Conservation (phyloP, 306 rosid species). For the Glycyrrhiza uralensis region DNA sequence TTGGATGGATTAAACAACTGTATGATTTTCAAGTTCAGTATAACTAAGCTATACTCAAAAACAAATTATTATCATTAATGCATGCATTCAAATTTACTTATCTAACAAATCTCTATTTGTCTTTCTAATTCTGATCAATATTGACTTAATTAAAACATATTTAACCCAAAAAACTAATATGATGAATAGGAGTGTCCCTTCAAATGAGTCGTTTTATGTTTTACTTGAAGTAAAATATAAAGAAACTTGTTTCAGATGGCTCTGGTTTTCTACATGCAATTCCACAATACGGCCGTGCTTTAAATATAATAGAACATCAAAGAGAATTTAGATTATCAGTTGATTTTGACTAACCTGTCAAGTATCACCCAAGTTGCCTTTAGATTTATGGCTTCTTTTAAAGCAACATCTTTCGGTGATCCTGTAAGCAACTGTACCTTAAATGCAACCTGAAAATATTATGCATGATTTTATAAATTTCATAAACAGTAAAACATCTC, state of each 20-base stretch:
- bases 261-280: neutral
- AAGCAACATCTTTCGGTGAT: slow-evolving; percentile 42
- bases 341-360: slow-evolving; percentile 55
- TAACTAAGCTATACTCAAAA: neutral
- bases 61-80: neutral
- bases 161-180: neutral
- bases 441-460: slow-evolving; percentile 55
- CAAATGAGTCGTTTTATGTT: neutral
- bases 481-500: slow-evolving; percentile 10
- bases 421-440: slow-evolving; percentile 48
- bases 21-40: neutral
- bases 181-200: neutral
- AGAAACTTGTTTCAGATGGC: neutral
- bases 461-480: slow-evolving; percentile 20
- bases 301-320: neutral
- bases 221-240: neutral
- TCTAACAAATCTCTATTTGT: neutral
- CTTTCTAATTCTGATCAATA: neutral
- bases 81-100: neutral
- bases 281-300: neutral
- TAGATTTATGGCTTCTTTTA: slow-evolving; percentile 34
- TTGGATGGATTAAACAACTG: too few relatives aligned
- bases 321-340: slow-evolving; percentile 3
- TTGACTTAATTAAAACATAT: neutral
- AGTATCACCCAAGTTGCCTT: slow-evolving; percentile 74